Evolutionary conservation across 1,284 basidiomycete species (phyloP).

Genomic region (Sanguinoderma infundibulare): DNA sequence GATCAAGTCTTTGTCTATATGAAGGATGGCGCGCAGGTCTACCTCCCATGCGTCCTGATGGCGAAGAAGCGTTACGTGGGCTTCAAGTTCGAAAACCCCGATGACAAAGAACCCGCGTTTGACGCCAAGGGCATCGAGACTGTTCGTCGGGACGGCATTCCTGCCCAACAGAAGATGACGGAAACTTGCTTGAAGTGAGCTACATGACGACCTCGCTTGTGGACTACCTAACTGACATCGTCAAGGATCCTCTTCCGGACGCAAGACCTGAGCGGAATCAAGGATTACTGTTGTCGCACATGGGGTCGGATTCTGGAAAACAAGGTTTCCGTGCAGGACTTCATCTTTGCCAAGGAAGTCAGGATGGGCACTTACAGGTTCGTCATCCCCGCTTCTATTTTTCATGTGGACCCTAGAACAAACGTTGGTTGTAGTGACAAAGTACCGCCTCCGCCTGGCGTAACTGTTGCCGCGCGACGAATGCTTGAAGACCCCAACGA

Average conservation of each 20-base stretch:
- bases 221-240: not conserved
- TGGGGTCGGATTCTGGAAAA: slow-evolving; percentile 89
- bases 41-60: slow-evolving; percentile 90
- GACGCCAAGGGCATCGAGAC: slow-evolving; percentile 99
- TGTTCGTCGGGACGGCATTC: slow-evolving; percentile 88
- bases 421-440: slow-evolving; percentile 61
- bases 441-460: slow-evolving; percentile 88
- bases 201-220: not conserved
- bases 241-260: slow-evolving; percentile 85
- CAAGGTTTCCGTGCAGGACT: slow-evolving; percentile 85
- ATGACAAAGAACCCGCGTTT: slow-evolving; percentile 82
- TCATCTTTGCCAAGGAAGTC: slow-evolving; percentile 95
- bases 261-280: slow-evolving; percentile 88
- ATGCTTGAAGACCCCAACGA: slow-evolving; percentile 79
- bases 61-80: slow-evolving; percentile 98
- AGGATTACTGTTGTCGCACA: slow-evolving; percentile 84
- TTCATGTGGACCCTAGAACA: not conserved
- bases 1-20: not conserved
- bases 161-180: slow-evolving; percentile 88
- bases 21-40: slow-evolving; percentile 63
- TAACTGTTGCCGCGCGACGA: slow-evolving; percentile 80
- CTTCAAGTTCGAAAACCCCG: slow-evolving; percentile 88
- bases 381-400: slow-evolving; percentile 13
- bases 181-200: slow-evolving; percentile 85
- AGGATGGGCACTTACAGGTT: slow-evolving; percentile 90